These are phyloP conservation scores for Aspergillus bridgeri DNA, from an alignment of 495 filamentous ascomycete species.

Conservation along the genomic window DNA sequence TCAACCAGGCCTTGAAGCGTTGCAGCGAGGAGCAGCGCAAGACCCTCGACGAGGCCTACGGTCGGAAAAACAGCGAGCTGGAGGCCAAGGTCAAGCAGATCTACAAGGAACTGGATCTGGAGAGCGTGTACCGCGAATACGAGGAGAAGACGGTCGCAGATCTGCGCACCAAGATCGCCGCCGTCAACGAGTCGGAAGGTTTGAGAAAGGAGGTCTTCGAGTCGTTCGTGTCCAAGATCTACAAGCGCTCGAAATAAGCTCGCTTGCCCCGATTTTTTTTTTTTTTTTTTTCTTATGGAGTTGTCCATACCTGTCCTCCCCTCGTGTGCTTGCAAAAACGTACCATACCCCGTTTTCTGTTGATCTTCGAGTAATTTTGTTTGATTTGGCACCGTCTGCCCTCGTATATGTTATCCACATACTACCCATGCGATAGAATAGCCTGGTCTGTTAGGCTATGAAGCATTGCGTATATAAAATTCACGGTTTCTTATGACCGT, in stretches of 20 bases:
- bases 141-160: slow-evolving; percentile 79
- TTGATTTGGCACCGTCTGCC: neutral
- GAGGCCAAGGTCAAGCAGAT: slow-evolving; percentile 85
- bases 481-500: neutral
- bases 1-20: slow-evolving; percentile 85
- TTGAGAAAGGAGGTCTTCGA: slow-evolving; percentile 89
- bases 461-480: neutral
- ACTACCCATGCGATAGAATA: neutral
- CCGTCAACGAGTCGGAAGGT: slow-evolving; percentile 79
- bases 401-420: neutral
- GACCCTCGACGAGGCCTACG: slow-evolving; percentile 79
- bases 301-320: neutral
- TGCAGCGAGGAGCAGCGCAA: slow-evolving; percentile 78
- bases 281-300: neutral
- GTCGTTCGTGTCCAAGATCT: slow-evolving; percentile 89
- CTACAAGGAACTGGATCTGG: slow-evolving; percentile 77
- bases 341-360: slow-evolving; percentile 15
- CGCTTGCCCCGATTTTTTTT: neutral
- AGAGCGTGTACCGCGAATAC: slow-evolving; percentile 78
- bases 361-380: neutral
- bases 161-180: slow-evolving; percentile 67
- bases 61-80: slow-evolving; percentile 74
- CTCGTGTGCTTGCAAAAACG: neutral
- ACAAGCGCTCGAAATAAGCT: slow-evolving; percentile 84
- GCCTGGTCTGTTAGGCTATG: neutral